Percentiles rank a stretch among this genome's conserved stretches.
These are phyloP conservation scores for Aquilaria agallochum DNA, from an alignment of 441 rosid species.

Conservation along the genomic window DNA sequence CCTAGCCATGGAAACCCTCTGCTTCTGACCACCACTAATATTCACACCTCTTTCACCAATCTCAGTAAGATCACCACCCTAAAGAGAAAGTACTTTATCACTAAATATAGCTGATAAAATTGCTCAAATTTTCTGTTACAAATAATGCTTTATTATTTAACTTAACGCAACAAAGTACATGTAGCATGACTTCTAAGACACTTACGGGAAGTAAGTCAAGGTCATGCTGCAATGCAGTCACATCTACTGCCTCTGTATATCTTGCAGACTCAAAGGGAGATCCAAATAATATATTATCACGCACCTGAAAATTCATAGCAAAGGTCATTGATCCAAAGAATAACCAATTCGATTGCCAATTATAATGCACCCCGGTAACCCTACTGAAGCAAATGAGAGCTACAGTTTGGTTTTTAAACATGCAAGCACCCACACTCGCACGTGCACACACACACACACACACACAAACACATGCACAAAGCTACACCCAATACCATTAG, in stretches of 20 bases:
- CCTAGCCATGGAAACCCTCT: slow-evolving; percentile 97
- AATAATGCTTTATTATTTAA: neutral
- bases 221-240: slow-evolving; percentile 85
- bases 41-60: slow-evolving; percentile 98
- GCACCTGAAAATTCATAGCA: slow-evolving; percentile 47
- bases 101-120: neutral
- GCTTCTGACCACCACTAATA: slow-evolving; percentile 97
- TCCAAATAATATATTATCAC: slow-evolving; percentile 87
- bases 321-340: slow-evolving; percentile 10
- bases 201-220: slow-evolving; percentile 91
- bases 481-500: too few relatives aligned
- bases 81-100: slow-evolving; percentile 20
- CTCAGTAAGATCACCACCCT: slow-evolving; percentile 98
- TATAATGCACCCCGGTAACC: too few relatives aligned
- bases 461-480: too few relatives aligned
- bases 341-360: neutral
- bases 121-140: too few relatives aligned
- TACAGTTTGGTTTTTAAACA: too few relatives aligned
- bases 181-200: slow-evolving; percentile 10
- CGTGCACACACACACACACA: too few relatives aligned
- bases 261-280: slow-evolving; percentile 59
- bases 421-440: too few relatives aligned
- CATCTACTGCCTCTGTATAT: slow-evolving; percentile 78
- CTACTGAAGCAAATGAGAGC: too few relatives aligned
- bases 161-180: slow-evolving; percentile 1